A percentile compares a stretch with the other conserved stretches of the same genome.
phyloP scores from a whole-genome alignment of 805 yeast species.

The Wickerhamomyces sydowiorum region DNA sequence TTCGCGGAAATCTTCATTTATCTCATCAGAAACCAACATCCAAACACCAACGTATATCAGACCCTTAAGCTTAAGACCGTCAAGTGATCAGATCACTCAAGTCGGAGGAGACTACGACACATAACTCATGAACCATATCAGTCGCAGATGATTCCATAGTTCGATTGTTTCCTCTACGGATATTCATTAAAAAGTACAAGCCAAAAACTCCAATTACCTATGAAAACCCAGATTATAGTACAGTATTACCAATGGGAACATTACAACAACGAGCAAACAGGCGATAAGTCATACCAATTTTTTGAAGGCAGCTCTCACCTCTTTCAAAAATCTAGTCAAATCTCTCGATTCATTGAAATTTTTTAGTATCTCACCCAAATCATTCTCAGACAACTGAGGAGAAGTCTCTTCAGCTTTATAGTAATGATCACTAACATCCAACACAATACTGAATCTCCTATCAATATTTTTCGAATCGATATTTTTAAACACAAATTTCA shows the following conservation, averaged over 20 bases:
- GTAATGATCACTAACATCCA: constrained; percentile 38
- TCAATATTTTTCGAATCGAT: constrained; percentile 39
- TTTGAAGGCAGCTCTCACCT: constrained; percentile 15
- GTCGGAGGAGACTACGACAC: too few species aligned
- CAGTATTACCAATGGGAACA: background rate
- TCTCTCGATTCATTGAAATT: constrained; percentile 15
- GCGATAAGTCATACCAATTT: background rate
- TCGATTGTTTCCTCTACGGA: too few species aligned
- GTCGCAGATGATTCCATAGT: too few species aligned
- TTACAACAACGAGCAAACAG: background rate
- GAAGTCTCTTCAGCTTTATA: constrained; percentile 31
- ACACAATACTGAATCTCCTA: constrained; percentile 35
- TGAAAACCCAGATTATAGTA: too few species aligned
- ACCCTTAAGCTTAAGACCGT: too few species aligned
- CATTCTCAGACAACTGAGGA: constrained; percentile 31
- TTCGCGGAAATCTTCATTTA: too few species aligned
- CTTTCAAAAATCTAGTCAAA: constrained; percentile 17
- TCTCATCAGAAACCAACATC: too few species aligned
- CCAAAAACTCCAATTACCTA: too few species aligned
- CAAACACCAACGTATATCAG: too few species aligned
- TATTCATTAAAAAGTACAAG: too few species aligned
- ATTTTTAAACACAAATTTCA: constrained; percentile 44
- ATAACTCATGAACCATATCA: background rate
- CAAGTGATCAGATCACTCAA: too few species aligned
- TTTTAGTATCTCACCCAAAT: constrained; percentile 10